Evolutionary conservation across 2,329 filamentous ascomycete genomes (phyloP), one percentile per base, ranked within the genome.

Genomic region (Trichoderma sp.): DNA sequence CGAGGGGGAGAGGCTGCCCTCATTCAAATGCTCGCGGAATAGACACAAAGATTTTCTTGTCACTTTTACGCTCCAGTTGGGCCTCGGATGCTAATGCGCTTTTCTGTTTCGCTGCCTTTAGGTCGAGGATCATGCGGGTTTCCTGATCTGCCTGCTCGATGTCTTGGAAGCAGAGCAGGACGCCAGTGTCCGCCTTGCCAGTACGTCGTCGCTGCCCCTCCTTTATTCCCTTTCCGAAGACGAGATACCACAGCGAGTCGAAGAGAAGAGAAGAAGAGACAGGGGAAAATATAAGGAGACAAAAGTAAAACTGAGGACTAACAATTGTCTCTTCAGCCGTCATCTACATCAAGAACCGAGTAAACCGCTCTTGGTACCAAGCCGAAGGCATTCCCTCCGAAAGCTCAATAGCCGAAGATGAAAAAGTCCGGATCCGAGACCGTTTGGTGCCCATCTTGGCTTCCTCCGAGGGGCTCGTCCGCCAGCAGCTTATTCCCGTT

Each of bases 271-370:
- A 15, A n/a, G 13, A 55, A 17, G 23, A 20, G 11, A 43, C 4
- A 3, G 28, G 26, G 66, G 11, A 26, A n/a, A 7, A 12, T 6
- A 11, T 30, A 2, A 17, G 23, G 23, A 15, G 9, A 50, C n/a
- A 20, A 39, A 6, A 36, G 39, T 53, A 32, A 34, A 53, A 55
- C 9, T 4, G 17, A 28, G 28, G 34, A 28, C 71, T 75, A 71
- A 75, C 73, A 61, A 53, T 61, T 68, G 15, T 55, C 59, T 67
- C 71, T 68, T 73, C 82, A 98, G 95, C 94, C 79, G 95, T 95
- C 79, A 93, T 99, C 77, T 99, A 98, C 84, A 90, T 98, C 81
- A 99, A 99, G 86, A 98, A 99, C 84, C 92, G 95, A 80, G 92
- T 98, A 81, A 95, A 93, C 81, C 92, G 95, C 80, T 94, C 93